These are phyloP conservation scores for Alopecurus myosuroides DNA, from an alignment of 176 grass and related monocot genomes.

Conservation along the genomic window DNA sequence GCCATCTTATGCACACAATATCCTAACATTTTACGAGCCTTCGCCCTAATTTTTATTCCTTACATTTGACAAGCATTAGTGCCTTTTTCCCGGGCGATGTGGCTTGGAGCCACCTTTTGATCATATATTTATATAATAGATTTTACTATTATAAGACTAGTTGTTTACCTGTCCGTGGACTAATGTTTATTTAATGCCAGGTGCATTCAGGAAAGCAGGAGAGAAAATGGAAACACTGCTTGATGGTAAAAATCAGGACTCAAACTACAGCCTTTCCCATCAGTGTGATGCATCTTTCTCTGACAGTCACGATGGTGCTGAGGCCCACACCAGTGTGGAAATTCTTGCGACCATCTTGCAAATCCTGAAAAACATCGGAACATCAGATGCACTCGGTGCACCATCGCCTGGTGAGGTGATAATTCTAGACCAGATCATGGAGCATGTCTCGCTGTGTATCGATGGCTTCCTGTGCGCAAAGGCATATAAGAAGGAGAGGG, in stretches of 20 bases:
- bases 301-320: neutral
- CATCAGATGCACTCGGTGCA: neutral
- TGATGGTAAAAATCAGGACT: neutral
- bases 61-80: too few relatives aligned
- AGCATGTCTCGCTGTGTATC: neutral
- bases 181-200: neutral
- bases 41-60: too few relatives aligned
- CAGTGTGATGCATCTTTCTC: neutral
- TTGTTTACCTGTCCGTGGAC: neutral
- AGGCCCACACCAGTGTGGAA: neutral
- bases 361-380: neutral
- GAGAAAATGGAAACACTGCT: neutral
- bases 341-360: neutral
- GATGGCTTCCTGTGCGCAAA: neutral
- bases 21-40: neutral
- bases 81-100: too few relatives aligned
- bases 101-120: too few relatives aligned
- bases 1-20: neutral
- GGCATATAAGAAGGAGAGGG: neutral
- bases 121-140: too few relatives aligned
- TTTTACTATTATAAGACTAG: neutral
- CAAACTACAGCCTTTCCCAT: neutral
- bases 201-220: neutral
- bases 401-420: neutral
- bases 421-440: neutral